Base-by-base conservation (phyloP, 306 rosid species). In the Quercus parvula region DNA sequence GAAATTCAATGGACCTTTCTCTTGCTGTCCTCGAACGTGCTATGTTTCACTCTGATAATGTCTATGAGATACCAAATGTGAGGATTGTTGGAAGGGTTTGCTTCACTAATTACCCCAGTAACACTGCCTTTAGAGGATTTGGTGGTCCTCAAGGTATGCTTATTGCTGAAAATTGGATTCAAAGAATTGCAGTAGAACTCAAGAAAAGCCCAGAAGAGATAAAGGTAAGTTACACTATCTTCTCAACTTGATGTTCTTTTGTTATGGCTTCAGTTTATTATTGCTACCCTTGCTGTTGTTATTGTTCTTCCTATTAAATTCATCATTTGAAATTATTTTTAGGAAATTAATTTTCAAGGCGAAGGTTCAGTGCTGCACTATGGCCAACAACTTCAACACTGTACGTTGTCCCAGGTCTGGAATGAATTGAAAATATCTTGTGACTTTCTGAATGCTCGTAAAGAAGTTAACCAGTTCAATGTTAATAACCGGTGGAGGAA, bases 111-210 rank as follows among this genome's bases (percentile, higher is more conserved):
- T 79, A 90, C 56, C 92, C 99, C 54, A 88, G 95, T 78, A 85
- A 95, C 88, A 95, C 99, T 82, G 98, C 99, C 81, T 95, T 95
- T 85, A 90, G 96, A 77, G 99, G 99, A 72, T 95, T 92, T 85
- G 99, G 99, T 85, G 98, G 98, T 73, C 99, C 98, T 80, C 98
- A 95, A 91, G 99, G 99, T 78, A 89, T 95, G 98, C 85, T 95
- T 71, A 90, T 95, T 86, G 44, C 96, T 59, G 99, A 95, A 89
- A 91, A 92, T 72, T 92, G 99, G 99, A 92, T 95, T 67, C 94
- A 92, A 54, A 87, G 98, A 82, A 89, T 92, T 82, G 92, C 99
- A 69, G 82, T 77, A 41, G 98, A 91, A 84, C 92, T 91, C 77
- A 84, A 88, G 77, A 95, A 83, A 90, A 86, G 88, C 89, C 94